Evolutionary conservation across 2,329 filamentous ascomycete species (phyloP), one percentile per base, ranked within the genome.

Genomic region (Aspergillus amoenus): DNA sequence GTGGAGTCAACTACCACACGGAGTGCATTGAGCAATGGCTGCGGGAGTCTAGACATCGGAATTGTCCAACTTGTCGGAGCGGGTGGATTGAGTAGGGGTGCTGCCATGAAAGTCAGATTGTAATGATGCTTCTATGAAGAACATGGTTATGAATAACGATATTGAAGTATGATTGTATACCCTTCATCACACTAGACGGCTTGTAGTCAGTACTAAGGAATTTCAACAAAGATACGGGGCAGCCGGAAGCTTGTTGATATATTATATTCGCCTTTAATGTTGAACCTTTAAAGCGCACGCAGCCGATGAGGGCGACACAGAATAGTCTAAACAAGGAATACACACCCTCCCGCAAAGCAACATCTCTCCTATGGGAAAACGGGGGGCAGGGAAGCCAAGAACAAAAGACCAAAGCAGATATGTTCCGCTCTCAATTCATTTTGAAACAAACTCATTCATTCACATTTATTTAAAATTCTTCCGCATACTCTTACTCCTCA

Each of bases 401-500:
- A 30, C 41, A 46, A 47, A 55, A 44, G 46, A 24, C 41, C 45
- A 46, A 50, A 51, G 46, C 57, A 34, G n/a, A 44, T 24, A 18
- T 30, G 32, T 18, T 40, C 34, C 47, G 13, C 18, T 44, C 30
- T 32, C 40, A n/a, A 27, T 44, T 17, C 21, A 40, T 43, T 40
- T 41, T 47, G 12, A 42, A 50, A 22, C 37, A 55, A 52, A 52
- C 58, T 44, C 46, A 42, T 45, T 49, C 48, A 44, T 37, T 45
- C 45, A 50, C 47, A 43, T 34, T 22, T 27, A 37, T 43, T 30
- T n/a, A 55, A 17, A 17, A 40, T n/a, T 17, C 17, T 40, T 30
- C 27, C 1, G 37, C 13, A 15, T 40, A 37, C 22, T 11, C 52
- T n/a, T 44, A 58, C 53, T 57, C 55, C 56, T 83, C 81, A 21